phyloP scores from a whole-genome alignment of 169 alveolate genomes.

The Cryptosporidium bovis region DNA sequence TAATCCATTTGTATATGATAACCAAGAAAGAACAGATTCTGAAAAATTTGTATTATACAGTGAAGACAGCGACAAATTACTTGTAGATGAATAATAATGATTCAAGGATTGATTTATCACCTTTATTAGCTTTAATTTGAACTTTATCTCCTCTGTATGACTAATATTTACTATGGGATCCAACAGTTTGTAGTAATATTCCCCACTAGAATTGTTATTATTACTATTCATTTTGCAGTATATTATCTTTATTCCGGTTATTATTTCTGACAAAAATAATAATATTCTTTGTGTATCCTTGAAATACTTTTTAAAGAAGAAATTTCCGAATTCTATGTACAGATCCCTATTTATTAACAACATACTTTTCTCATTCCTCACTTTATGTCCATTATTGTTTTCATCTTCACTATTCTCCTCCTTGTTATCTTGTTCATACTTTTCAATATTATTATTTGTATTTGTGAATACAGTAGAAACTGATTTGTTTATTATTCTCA shows the following conservation, averaged over 20 bases:
- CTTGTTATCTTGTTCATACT: neutral
- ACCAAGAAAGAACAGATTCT: constrained; percentile 51
- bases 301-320: constrained; percentile 23
- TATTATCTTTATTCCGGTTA: constrained; percentile 13
- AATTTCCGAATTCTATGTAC: constrained; percentile 13
- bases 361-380: neutral
- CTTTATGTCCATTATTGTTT: neutral
- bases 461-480: constrained; percentile 9
- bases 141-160: constrained; percentile 51
- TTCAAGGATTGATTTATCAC: constrained; percentile 39
- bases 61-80: constrained; percentile 49
- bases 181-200: constrained; percentile 9
- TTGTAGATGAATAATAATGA: constrained; percentile 58
- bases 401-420: neutral
- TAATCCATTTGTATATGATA: constrained; percentile 57
- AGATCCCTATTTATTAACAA: neutral
- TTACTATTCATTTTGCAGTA: neutral
- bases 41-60: constrained; percentile 61
- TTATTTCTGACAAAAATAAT: constrained; percentile 6
- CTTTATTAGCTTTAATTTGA: constrained; percentile 22
- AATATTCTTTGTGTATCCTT: neutral
- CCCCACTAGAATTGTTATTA: neutral
- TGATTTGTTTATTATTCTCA: constrained; percentile 41
- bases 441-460: neutral
- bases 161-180: constrained; percentile 9